Percentiles rank a stretch among this genome's conserved stretches.
These are phyloP conservation scores for Eucalyptus tenuipes DNA, from an alignment of 345 rosid species.

Conservation along the genomic window DNA sequence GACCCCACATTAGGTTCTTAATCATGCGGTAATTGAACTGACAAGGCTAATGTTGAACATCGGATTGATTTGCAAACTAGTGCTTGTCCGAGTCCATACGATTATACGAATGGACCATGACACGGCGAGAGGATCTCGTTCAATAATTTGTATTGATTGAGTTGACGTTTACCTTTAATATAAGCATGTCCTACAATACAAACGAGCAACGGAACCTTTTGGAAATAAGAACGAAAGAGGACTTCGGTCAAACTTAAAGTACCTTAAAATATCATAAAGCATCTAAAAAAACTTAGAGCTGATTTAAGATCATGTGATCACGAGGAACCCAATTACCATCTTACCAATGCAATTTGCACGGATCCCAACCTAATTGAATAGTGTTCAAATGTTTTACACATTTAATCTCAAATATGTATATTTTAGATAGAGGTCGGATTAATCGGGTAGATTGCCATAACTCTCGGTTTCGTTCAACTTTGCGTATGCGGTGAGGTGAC, in stretches of 20 bases:
- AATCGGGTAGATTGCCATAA: not conserved
- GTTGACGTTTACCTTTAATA: not conserved
- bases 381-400: not conserved
- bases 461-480: not conserved
- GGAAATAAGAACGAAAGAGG: not conserved
- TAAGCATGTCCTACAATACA: not conserved
- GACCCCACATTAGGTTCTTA: not conserved
- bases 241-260: not conserved
- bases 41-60: not conserved
- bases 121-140: not conserved
- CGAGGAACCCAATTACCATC: not conserved
- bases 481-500: rapidly evolving
- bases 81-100: not conserved
- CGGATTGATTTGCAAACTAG: not conserved
- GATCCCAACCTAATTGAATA: not conserved
- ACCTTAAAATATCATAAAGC: not conserved
- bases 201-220: not conserved
- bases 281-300: not conserved
- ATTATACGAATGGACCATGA: not conserved
- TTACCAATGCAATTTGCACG: rapidly evolving
- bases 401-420: not conserved
- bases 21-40: not conserved
- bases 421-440: not conserved
- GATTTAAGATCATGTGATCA: not conserved
- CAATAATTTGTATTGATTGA: not conserved